Percentiles rank a stretch among this genome's conserved stretches.
Conservation (phyloP, 208 protist genomes). For the Leishmania amazonensis region DNA sequence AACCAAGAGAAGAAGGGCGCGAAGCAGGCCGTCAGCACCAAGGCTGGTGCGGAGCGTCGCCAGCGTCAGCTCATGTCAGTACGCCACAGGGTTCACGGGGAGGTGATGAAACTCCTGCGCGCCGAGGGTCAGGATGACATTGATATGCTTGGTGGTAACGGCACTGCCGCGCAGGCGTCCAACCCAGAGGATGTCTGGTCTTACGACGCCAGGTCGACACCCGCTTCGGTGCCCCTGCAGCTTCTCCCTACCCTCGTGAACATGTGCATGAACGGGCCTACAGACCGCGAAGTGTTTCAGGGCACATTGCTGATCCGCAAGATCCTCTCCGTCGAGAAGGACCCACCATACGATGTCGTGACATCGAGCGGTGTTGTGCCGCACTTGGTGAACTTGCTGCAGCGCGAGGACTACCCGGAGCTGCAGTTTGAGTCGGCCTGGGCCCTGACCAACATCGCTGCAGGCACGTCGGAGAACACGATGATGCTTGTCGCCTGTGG, state of each 20-base stretch:
- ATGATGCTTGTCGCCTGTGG: conserved; percentile 88
- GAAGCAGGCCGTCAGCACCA: conserved; percentile 66
- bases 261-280: conserved; percentile 51
- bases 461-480: conserved; percentile 96
- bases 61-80: conserved; percentile 70
- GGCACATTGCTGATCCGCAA: conserved; percentile 87
- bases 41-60: conserved; percentile 66
- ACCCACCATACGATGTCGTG: conserved; percentile 96
- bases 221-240: conserved; percentile 60
- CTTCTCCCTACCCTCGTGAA: conserved; percentile 71
- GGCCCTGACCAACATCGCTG: conserved; percentile 99
- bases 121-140: conserved; percentile 30
- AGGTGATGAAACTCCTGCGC: conserved; percentile 74
- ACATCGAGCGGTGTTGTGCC: conserved; percentile 94
- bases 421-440: conserved; percentile 99
- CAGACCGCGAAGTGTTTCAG: conserved; percentile 68
- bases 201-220: conserved; percentile 45
- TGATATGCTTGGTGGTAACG: neutral
- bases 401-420: conserved; percentile 61
- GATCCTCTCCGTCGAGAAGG: conserved; percentile 91
- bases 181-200: conserved; percentile 52
- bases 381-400: conserved; percentile 93
- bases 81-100: conserved; percentile 58
- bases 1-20: conserved; percentile 44
- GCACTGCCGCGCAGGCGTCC: conserved; percentile 6